These are phyloP conservation scores for Calonectria pseudoreteaudii DNA, from an alignment of 2,329 filamentous ascomycete genomes.

Conservation along the genomic window DNA sequence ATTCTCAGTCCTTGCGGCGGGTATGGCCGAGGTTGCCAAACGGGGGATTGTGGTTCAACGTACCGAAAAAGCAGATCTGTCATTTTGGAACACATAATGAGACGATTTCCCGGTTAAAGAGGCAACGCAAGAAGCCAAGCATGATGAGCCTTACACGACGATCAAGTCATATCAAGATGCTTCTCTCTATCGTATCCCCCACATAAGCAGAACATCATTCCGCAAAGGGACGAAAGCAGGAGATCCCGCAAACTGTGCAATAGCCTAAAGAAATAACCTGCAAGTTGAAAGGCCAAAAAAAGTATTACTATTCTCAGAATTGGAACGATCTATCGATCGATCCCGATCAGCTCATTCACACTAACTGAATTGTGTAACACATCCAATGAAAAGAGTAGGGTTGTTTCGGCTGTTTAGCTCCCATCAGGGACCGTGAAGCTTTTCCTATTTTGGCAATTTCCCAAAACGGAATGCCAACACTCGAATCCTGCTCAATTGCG, in stretches of 20 bases:
- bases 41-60: not conserved
- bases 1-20: not conserved
- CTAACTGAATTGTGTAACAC: not conserved
- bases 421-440: not conserved
- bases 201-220: not conserved
- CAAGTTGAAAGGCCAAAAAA: not conserved
- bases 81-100: not conserved
- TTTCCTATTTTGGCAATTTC: not conserved
- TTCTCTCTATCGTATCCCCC: not conserved
- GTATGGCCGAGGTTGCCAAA: too few relatives aligned
- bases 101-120: not conserved
- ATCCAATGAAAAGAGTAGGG: not conserved
- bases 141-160: not conserved
- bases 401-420: not conserved
- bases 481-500: not conserved
- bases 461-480: not conserved
- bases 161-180: too few relatives aligned
- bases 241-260: not conserved
- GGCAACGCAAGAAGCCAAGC: too few relatives aligned
- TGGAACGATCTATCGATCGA: not conserved
- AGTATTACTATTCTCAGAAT: not conserved
- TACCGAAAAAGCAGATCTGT: not conserved
- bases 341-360: not conserved
- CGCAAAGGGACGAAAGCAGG: not conserved
- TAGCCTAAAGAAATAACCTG: not conserved